Conservation (phyloP, 2,329 filamentous ascomycete species). For the Blastomyces parvus region DNA sequence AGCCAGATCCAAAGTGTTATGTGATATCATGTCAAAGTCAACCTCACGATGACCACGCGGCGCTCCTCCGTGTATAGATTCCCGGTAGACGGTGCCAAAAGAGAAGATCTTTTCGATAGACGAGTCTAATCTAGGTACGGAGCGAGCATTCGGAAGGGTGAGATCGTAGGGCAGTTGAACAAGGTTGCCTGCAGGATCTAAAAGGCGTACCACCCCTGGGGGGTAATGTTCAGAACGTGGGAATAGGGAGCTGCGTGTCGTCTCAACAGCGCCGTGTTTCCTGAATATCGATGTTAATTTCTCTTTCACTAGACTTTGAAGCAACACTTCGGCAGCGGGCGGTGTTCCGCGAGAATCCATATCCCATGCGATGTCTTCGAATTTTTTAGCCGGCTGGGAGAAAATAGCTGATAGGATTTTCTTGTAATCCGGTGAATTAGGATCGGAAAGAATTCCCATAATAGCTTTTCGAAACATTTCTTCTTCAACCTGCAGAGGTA, state of each 20-base stretch:
- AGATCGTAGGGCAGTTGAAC: constrained; percentile 92
- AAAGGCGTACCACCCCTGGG: constrained; percentile 62
- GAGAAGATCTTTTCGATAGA: constrained; percentile 68
- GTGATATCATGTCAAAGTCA: constrained; percentile 91
- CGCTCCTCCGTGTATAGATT: constrained; percentile 67
- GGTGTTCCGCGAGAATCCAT: constrained; percentile 50
- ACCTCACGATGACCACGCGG: constrained; percentile 78
- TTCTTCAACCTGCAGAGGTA: constrained; percentile 86
- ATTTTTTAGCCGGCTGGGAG: constrained; percentile 61
- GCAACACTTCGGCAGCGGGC: constrained; percentile 47
- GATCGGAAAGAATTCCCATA: constrained; percentile 63
- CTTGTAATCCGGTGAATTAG: constrained; percentile 76
- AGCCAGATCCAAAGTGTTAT: constrained; percentile 68
- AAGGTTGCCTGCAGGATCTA: constrained; percentile 77
- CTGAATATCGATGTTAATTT: constrained; percentile 70
- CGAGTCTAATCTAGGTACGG: constrained; percentile 58
- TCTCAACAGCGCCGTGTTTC: constrained; percentile 79
- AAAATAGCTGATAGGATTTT: constrained; percentile 86
- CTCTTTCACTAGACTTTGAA: constrained; percentile 65
- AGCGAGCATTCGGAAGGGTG: constrained; percentile 77
- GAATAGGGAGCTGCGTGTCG: constrained; percentile 63
- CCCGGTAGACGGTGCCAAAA: constrained; percentile 80
- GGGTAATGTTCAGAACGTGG: constrained; percentile 73
- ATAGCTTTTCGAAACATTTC: constrained; percentile 80
- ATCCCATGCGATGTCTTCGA: constrained; percentile 74